Evolutionary conservation across 768 basidiomycete species (phyloP), one percentile per base, ranked within the genome.

Genomic region (Termitomyces bulborhizus): DNA sequence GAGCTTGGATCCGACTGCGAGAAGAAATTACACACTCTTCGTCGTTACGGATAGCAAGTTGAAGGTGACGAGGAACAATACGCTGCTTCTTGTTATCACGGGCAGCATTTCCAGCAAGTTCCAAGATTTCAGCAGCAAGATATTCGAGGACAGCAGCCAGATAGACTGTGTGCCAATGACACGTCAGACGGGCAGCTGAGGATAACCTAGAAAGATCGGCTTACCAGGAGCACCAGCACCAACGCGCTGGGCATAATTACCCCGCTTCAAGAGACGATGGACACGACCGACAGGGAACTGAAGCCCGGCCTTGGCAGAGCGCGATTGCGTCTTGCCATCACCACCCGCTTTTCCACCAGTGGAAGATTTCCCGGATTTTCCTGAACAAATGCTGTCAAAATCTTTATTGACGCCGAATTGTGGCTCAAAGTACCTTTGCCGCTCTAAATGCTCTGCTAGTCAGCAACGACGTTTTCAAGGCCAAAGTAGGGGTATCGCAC

Each of bases 231-330:
- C 90, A 71, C 92, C 92, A 57, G 85, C 84, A 69, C 91, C 93
- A 61, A 96, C 83, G 67, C 93, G 89, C 66, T 86, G 85, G 32
- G 90, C 86, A 63, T 90, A 91, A 75, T 90, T 90, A 58, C 90
- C 89, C 69, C 80, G 82, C 79, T 93, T 90, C 65, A 95, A 71
- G 60, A 89, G 80, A 79, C 91, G 87, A 70, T 93, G 91, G 64
- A 94, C 86, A 85, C 93, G 90, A 76, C 93, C 91, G 65, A 96
- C 93, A 44, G 93, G 93, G 74, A 89, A 89, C 70, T 90, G 88
- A 51, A 90, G 84, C 55, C 88, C 88, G 42, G 88, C 87, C 65
- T 81, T 84, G 40, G 85, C 79, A 12, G 87, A 88, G 60, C 88
- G 88, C 1, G 86, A 87, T 57, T 81, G 80, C 11, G 80, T 74